phyloP scores from a whole-genome alignment of 108 stramenopile genomes.

The Pseudonitzschia pungens region DNA sequence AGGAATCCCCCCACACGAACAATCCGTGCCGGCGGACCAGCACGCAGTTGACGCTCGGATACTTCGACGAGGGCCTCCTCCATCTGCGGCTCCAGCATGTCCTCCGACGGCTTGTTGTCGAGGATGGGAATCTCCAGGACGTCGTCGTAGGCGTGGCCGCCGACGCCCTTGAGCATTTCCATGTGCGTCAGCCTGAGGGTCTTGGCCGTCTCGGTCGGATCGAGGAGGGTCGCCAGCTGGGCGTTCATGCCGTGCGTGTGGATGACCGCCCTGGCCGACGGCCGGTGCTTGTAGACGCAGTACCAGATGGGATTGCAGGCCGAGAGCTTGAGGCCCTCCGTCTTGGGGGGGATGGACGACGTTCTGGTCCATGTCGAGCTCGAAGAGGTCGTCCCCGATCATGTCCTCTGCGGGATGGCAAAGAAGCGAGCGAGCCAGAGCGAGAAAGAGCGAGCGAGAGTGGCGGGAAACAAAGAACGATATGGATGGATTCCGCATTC shows the following conservation, averaged over 20 bases:
- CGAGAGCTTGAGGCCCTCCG: conserved; percentile 70
- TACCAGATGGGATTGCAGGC: conserved; percentile 92
- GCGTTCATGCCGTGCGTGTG: conserved; percentile 89
- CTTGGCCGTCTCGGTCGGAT: conserved; percentile 61
- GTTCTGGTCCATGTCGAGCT: conserved; percentile 61
- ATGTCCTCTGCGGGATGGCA: conserved; percentile 89
- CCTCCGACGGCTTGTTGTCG: conserved; percentile 94
- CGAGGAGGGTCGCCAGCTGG: conserved; percentile 85
- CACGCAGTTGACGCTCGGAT: conserved; percentile 90
- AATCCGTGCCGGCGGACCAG: conserved; percentile 93
- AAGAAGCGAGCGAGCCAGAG: no score
- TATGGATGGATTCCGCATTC: no score
- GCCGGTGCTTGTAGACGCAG: conserved; percentile 75
- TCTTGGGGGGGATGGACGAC: conserved; percentile 64
- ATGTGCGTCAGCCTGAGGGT: conserved; percentile 83
- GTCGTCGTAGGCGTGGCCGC: conserved; percentile 87
- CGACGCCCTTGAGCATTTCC: conserved; percentile 97
- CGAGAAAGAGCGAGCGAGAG: no score
- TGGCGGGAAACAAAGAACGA: no score
- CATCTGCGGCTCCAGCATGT: conserved; percentile 85
- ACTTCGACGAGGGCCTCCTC: conserved; percentile 64
- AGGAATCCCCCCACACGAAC: conserved; percentile 95
- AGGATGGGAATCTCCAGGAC: conserved; percentile 93
- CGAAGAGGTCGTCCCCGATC: conserved; percentile 92
- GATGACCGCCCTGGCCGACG: conserved; percentile 72